phyloP scores from a whole-genome alignment of 108 stramenopile species.

The Cyclostephanos tholiformis region DNA sequence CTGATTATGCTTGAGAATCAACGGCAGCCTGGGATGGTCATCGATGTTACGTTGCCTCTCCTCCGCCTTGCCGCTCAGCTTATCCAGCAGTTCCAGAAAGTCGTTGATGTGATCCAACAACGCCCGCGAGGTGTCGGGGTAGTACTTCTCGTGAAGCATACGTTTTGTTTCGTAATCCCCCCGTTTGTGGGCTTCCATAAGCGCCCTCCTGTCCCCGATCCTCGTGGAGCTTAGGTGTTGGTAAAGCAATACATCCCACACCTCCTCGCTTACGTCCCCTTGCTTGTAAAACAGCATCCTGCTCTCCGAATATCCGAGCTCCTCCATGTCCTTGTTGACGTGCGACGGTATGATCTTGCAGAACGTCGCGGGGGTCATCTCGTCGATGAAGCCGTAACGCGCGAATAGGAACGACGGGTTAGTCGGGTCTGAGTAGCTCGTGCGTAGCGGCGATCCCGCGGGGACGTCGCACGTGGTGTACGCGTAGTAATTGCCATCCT shows the following conservation, averaged over 20 bases:
- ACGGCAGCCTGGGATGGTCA: constrained; percentile 45
- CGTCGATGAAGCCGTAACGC: constrained; percentile 65
- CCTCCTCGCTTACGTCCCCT: constrained; percentile 59
- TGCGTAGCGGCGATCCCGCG: constrained; percentile 38
- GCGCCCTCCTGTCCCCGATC: constrained; percentile 34
- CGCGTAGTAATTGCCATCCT: constrained; percentile 50
- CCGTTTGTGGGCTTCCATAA: constrained; percentile 51
- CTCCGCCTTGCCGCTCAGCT: constrained; percentile 37
- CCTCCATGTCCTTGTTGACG: constrained; percentile 47
- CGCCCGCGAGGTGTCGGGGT: constrained; percentile 39
- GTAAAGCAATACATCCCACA: constrained; percentile 63
- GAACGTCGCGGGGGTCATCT: constrained; percentile 49
- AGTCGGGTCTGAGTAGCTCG: constrained; percentile 60
- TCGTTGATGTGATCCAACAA: constrained; percentile 61
- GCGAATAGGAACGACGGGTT: constrained; percentile 63
- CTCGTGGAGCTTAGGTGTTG: constrained; percentile 24
- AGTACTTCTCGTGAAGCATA: constrained; percentile 51
- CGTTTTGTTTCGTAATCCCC: constrained; percentile 44
- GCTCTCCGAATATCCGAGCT: constrained; percentile 56
- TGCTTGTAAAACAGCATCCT: constrained; percentile 64
- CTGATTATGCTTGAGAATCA: constrained; percentile 58
- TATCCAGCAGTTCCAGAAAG: constrained; percentile 44
- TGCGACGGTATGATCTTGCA: constrained; percentile 61
- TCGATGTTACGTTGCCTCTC: not conserved
- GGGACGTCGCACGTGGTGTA: constrained; percentile 48